A percentile compares a stretch with the other conserved stretches of the same genome.
Evolutionary conservation across 129 eudicot species (phyloP).

Genomic region (Tanacetum coccineum): DNA sequence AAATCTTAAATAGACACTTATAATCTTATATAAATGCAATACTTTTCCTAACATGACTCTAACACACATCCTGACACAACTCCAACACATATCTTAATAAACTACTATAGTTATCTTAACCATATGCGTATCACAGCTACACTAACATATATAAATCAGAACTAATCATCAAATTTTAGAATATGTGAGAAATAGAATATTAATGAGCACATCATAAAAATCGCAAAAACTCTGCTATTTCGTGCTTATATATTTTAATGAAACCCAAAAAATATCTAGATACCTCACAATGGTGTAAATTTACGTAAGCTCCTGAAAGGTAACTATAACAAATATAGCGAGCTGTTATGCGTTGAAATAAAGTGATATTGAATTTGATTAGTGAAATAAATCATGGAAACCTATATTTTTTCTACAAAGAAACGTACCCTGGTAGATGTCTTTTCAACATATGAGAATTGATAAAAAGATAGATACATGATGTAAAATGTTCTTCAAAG

Average conservation of each 20-base stretch:
- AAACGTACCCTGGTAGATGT: not conserved
- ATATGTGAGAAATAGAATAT: not conserved
- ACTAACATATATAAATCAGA: no score
- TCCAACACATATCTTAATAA: no score
- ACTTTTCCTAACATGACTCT: no score
- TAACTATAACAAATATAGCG: not conserved
- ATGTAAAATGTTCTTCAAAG: not conserved
- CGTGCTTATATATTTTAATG: not conserved
- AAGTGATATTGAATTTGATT: not conserved
- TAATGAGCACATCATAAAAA: not conserved
- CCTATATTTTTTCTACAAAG: not conserved
- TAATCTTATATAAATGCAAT: no score
- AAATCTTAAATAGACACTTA: no score
- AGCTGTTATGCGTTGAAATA: not conserved
- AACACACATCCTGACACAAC: no score
- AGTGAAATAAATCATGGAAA: not conserved
- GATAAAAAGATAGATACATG: not conserved
- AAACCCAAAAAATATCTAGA: not conserved
- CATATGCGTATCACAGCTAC: no score
- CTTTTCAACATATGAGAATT: not conserved
- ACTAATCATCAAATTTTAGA: not conserved
- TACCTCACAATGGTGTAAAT: constrained; percentile 1
- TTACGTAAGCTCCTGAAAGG: not conserved
- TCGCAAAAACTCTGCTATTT: not conserved
- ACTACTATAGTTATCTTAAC: no score